Evolutionary conservation across 352 stramenopile species (phyloP).

Genomic region (Phytophthora megakarya): DNA sequence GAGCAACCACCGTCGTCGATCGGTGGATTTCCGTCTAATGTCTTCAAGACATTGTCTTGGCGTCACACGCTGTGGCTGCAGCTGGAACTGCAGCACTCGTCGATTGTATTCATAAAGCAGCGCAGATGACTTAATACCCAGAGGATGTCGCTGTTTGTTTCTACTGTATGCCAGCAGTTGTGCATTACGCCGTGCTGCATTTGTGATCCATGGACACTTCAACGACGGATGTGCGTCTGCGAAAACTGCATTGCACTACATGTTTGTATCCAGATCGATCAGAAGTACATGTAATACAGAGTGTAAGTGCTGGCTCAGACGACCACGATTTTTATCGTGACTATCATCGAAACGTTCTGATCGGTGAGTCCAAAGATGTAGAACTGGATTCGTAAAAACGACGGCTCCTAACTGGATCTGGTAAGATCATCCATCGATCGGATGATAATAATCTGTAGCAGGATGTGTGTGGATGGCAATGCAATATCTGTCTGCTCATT

Average conservation of each 20-base stretch:
- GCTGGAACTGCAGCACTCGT: conserved; percentile 17
- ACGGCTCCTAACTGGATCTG: too few relatives aligned
- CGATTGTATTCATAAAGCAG: conserved; percentile 9
- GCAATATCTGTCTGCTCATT: too few relatives aligned
- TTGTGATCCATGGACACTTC: not conserved
- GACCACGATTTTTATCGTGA: too few relatives aligned
- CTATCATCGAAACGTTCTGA: too few relatives aligned
- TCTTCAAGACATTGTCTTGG: conserved; percentile 8
- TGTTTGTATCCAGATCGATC: conserved; percentile 15
- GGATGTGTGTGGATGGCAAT: too few relatives aligned
- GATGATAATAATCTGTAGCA: too few relatives aligned
- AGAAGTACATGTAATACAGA: conserved; percentile 1
- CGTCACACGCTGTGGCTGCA: conserved; percentile 11
- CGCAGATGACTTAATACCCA: not conserved
- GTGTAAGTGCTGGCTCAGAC: too few relatives aligned
- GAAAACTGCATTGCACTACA: not conserved
- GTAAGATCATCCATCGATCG: too few relatives aligned
- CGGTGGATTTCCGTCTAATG: conserved; percentile 6
- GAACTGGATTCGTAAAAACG: not conserved
- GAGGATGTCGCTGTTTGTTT: conserved; percentile 2
- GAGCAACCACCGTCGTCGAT: conserved; percentile 2
- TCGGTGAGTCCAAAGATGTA: conserved; percentile 6
- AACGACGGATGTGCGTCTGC: too few relatives aligned
- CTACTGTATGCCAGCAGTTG: too few relatives aligned
- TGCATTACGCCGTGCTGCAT: not conserved